Conservation (phyloP, 495 filamentous ascomycete genomes). For the Xylaria castorea region DNA sequence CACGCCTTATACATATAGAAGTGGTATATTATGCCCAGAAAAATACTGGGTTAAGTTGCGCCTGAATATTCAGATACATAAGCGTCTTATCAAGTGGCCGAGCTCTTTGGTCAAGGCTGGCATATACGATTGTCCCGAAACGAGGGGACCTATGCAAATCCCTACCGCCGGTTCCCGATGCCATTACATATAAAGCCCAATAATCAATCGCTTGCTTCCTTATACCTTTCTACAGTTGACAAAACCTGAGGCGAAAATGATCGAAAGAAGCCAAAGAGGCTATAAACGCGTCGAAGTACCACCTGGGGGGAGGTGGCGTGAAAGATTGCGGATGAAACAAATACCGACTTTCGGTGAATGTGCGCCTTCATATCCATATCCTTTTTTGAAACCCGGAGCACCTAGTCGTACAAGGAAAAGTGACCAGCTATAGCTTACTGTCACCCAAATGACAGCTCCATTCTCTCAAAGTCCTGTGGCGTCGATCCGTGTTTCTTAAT, state of each 20-base stretch:
- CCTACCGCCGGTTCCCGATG: slow-evolving; percentile 6
- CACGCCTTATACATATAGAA: neutral
- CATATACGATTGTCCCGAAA: slow-evolving; percentile 7
- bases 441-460: slow-evolving; percentile 38
- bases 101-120: neutral
- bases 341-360: slow-evolving; percentile 3
- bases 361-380: slow-evolving; percentile 1
- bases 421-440: neutral
- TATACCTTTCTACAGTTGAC: slow-evolving; percentile 21
- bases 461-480: slow-evolving; percentile 34
- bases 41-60: neutral
- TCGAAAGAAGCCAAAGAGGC: neutral
- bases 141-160: slow-evolving; percentile 11
- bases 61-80: neutral
- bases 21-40: neutral
- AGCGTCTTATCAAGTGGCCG: neutral
- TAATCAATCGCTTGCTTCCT: slow-evolving; percentile 26
- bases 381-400: neutral
- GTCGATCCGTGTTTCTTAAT: slow-evolving; percentile 52
- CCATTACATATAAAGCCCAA: slow-evolving; percentile 23
- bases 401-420: slow-evolving; percentile 17
- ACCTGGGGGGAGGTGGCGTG: neutral
- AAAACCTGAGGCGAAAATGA: neutral
- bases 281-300: neutral
- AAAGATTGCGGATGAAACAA: neutral